Base-by-base conservation (phyloP, 129 eudicot genomes). In the Rutidosis leptorrhynchoides region DNA sequence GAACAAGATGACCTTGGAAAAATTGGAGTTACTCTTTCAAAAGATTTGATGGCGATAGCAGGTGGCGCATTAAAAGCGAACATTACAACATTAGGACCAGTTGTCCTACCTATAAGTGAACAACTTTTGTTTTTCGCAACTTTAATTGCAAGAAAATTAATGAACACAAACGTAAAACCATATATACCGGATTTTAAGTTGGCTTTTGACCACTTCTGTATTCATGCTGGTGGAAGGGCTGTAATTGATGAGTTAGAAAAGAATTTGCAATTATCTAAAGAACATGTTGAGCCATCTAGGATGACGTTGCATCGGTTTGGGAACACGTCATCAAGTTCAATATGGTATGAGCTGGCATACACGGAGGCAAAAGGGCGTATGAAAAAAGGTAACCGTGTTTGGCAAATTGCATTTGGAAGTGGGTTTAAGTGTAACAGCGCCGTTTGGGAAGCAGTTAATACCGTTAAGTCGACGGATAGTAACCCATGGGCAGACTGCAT, bases 391-490 rank as follows among this genome's bases (percentile, higher is more conserved):
- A 64, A 79, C 69, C 65, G 85, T 10, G 78, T 85, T 11, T 85
- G 91, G 91, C 91, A 85, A 49, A 85, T 85, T 6, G 91, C 87
- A 0, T 85, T 85, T 15, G 91, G 91, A 2, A 82, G 87, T 68
- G 90, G 90, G 11, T 84, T 84, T 25, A 85, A 85, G 64, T 85
- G 92, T 67, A 85, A 85, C 66, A 85, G 92, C 63, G 92, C 92
- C 1, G 87, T 85, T 62, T 85, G 92, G 91, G 68, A 85, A 82
- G 85, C 92, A 23, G n/a, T 82, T 24, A 30, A 62, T 43, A 23
- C 77, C 58, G 87, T 82, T 7, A 74, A 82, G 65, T 74, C 85
- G 5, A 80, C 83, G 17, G 76, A 59, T 19, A 26, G 26, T 23
- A 77, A 75, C 32, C 85, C 89, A 1, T 84, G 85, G 85, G 64